A percentile compares a stretch with the other conserved stretches of the same genome.
Conservation (phyloP, 768 basidiomycete species). For the Boletus huronensis region DNA sequence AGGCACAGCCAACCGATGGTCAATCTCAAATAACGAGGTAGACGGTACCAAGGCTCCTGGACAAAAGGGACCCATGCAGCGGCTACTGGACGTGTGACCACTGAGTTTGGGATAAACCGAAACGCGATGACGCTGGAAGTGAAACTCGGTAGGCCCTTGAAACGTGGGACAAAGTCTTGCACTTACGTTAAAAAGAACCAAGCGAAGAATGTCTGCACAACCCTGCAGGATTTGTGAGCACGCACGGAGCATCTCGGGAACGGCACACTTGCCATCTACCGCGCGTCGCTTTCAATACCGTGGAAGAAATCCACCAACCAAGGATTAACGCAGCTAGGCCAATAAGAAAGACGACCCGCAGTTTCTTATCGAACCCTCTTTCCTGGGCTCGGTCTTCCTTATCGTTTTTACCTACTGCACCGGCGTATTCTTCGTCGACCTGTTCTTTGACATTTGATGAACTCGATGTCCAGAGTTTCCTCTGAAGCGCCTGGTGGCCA, state of each 20-base stretch:
- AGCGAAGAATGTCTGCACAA: conserved; percentile 76
- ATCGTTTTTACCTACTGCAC: conserved; percentile 3
- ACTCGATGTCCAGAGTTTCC: conserved; percentile 15
- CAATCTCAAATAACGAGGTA: conserved; percentile 54
- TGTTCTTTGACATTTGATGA: conserved; percentile 13
- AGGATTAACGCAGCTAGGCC: conserved; percentile 60
- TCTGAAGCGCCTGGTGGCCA: conserved; percentile 15
- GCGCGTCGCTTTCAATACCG: conserved; percentile 62
- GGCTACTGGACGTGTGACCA: conserved; percentile 66
- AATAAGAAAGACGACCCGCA: conserved; percentile 46
- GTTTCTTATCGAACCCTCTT: conserved; percentile 15
- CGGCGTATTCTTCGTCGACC: conserved; percentile 19
- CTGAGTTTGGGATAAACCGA: conserved; percentile 74
- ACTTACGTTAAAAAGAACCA: conserved; percentile 78
- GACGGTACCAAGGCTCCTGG: conserved; percentile 62
- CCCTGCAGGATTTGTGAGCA: conserved; percentile 40
- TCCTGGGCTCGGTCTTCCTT: conserved; percentile 4
- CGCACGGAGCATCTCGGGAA: background rate
- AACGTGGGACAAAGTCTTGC: background rate
- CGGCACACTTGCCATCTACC: conserved; percentile 58
- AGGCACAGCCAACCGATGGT: conserved; percentile 74
- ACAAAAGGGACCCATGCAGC: conserved; percentile 68
- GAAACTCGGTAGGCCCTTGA: background rate
- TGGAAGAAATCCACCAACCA: conserved; percentile 85
- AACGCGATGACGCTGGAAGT: conserved; percentile 66